These are phyloP conservation scores for Apiotrichum laibachii DNA, from an alignment of 1,284 basidiomycete species.

Conservation along the genomic window DNA sequence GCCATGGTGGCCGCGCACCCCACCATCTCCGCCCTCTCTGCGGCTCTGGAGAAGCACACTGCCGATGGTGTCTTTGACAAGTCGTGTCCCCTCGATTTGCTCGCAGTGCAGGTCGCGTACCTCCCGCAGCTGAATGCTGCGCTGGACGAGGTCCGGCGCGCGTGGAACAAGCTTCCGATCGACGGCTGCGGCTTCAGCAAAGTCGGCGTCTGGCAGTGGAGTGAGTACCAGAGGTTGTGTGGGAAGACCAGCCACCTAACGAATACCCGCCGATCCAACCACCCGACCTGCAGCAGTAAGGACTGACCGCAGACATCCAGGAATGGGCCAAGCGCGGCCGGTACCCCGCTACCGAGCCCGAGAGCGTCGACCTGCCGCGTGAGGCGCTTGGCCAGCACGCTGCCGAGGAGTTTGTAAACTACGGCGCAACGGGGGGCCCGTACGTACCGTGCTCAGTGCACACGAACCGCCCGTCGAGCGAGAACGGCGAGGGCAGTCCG, in stretches of 20 bases:
- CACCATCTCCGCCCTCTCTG: neutral
- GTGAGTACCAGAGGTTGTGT: neutral
- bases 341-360: slow-evolving; percentile 1
- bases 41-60: neutral
- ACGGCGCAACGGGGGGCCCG: slow-evolving; percentile 3
- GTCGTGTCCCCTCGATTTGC: neutral
- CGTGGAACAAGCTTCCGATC: neutral
- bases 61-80: neutral
- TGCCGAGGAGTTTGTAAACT: slow-evolving; percentile 7
- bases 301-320: slow-evolving; percentile 1
- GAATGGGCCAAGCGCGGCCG: slow-evolving; percentile 6
- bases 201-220: neutral
- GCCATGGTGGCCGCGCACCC: neutral
- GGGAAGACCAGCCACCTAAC: neutral
- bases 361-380: neutral
- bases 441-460: neutral
- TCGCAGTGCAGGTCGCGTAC: slow-evolving; percentile 1
- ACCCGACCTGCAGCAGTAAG: neutral
- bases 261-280: too few species aligned
- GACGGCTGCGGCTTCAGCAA: neutral
- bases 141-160: slow-evolving; percentile 1
- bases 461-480: neutral
- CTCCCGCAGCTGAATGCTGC: slow-evolving; percentile 2
- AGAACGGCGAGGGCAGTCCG: neutral
- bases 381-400: slow-evolving; percentile 2